Percentiles rank a stretch among this genome's conserved stretches.
Conservation (phyloP, 495 filamentous ascomycete genomes). For the Trichocladium antarcticum region DNA sequence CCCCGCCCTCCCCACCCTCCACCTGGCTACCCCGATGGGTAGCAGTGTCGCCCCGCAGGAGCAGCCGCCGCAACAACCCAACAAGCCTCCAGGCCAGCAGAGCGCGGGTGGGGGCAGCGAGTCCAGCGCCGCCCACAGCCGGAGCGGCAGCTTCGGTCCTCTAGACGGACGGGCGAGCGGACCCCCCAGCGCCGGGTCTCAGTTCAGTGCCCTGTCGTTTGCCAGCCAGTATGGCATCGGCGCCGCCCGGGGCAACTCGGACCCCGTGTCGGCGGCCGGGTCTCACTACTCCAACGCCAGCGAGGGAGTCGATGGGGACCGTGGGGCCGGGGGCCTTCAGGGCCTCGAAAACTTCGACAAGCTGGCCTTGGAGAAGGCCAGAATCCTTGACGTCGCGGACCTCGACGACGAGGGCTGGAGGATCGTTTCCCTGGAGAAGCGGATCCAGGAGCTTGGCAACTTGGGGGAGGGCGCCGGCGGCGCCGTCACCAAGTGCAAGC, state of each 20-base stretch:
- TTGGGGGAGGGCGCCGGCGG: constrained; percentile 92
- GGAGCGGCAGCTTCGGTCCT: constrained; percentile 61
- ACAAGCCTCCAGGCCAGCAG: constrained; percentile 37
- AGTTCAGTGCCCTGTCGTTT: constrained; percentile 65
- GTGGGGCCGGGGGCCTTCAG: constrained; percentile 59
- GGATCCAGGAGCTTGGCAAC: constrained; percentile 78
- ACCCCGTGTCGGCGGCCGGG: constrained; percentile 78
- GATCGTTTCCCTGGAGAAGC: constrained; percentile 76
- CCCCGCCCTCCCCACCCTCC: constrained; percentile 57
- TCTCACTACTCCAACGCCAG: constrained; percentile 67
- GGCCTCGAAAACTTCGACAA: constrained; percentile 61
- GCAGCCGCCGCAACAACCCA: constrained; percentile 48
- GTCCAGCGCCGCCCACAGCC: constrained; percentile 53
- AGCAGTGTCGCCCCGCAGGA: constrained; percentile 56
- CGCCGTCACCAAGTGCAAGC: constrained; percentile 80
- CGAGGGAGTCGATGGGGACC: constrained; percentile 55
- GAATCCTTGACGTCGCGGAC: constrained; percentile 79
- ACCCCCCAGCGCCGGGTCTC: constrained; percentile 69
- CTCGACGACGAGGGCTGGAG: constrained; percentile 91
- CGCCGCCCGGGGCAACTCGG: constrained; percentile 42
- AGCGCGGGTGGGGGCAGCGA: constrained; percentile 62
- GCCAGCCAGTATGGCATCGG: constrained; percentile 53
- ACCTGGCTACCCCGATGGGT: constrained; percentile 77
- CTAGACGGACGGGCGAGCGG: constrained; percentile 63
- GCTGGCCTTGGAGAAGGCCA: constrained; percentile 65